Evolutionary conservation across 2,329 filamentous ascomycete genomes (phyloP).

Genomic region (Aspergillus cejpii): DNA sequence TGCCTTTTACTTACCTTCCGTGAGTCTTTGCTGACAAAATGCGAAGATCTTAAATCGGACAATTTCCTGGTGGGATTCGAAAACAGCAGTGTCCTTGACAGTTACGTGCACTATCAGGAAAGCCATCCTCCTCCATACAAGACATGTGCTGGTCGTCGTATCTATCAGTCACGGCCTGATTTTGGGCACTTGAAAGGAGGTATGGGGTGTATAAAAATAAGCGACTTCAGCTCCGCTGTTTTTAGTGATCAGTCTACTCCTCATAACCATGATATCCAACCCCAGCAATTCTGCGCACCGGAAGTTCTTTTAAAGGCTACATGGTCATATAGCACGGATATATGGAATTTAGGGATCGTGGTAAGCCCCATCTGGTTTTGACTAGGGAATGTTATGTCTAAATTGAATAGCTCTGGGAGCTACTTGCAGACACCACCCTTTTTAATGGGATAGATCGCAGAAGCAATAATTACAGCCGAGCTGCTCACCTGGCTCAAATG

Average conservation of each 20-base stretch:
- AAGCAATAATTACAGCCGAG: constrained; percentile 18
- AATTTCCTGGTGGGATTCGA: constrained; percentile 34
- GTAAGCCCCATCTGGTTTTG: constrained; percentile 8
- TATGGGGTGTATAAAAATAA: constrained; percentile 21
- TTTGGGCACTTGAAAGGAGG: constrained; percentile 20
- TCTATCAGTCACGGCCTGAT: constrained; percentile 25
- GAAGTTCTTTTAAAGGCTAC: constrained; percentile 28
- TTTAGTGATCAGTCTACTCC: constrained; percentile 21
- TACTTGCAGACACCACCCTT: constrained; percentile 25
- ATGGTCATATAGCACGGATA: constrained; percentile 31
- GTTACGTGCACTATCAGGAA: constrained; percentile 20
- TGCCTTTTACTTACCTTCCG: not conserved
- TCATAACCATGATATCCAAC: constrained; percentile 42
- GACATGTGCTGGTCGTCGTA: constrained; percentile 18
- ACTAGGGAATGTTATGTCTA: not conserved
- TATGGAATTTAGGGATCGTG: constrained; percentile 31
- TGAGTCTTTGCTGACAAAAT: constrained; percentile 3
- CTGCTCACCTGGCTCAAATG: constrained; percentile 22
- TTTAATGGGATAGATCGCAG: constrained; percentile 22
- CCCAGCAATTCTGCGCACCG: constrained; percentile 25
- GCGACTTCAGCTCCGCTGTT: constrained; percentile 27
- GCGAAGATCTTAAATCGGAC: constrained; percentile 35
- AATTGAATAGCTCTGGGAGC: constrained; percentile 27
- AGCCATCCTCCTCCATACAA: constrained; percentile 18
- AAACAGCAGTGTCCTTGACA: constrained; percentile 19